Base-by-base conservation (phyloP, 2,329 filamentous ascomycete species). In the Aspergillus glaucus region DNA sequence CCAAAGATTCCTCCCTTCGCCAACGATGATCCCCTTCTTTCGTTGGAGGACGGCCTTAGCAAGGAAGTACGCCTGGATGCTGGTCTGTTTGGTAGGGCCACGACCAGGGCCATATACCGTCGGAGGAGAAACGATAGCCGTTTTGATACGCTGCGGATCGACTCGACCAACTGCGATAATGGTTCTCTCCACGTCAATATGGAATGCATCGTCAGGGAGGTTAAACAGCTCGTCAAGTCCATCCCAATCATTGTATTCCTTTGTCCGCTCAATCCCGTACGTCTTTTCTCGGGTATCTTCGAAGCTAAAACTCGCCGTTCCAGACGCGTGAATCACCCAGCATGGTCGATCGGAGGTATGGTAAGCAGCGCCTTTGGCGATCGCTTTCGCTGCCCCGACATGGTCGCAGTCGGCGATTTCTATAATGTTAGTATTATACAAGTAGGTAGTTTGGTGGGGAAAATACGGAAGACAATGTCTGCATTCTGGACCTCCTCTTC, bases 241-340 rank as follows among this genome's bases (percentile, higher is more conserved):
- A 24, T 66, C 64, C 57, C 65, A 63, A 53, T 73, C 68, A 48
- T 70, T 59, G 55, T 61, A 72, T 40, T 66, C 55, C 43, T 69
- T 69, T 3, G 57, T 47, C 3, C 66, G 62, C 19, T 56, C 47
- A 40, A 64, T 59, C 7, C 68, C 68, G 36, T 56, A 65, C 15
- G 54, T 58, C 4, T 53, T 53, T 6, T 57, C 55, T 6, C 59
- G 54, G 2, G 60, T 50, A 50, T 67, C 69, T 47, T 68, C 62
- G 34, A 50, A 55, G 4, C 60, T 57, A 14, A 70, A 52, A 32
- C 68, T 61, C 22, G 60, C 55, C 9, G 65, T 64, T 14, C 67
- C 66, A 2, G 62, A 66, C 1, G 62, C 67, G 50, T 70, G 67
- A 34, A 70, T 68, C 45, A 56, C 59, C 45, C 59, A 68, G 4